These are phyloP conservation scores for Hygrophila difformis DNA, from an alignment of 257 asterid genomes.

Conservation along the genomic window DNA sequence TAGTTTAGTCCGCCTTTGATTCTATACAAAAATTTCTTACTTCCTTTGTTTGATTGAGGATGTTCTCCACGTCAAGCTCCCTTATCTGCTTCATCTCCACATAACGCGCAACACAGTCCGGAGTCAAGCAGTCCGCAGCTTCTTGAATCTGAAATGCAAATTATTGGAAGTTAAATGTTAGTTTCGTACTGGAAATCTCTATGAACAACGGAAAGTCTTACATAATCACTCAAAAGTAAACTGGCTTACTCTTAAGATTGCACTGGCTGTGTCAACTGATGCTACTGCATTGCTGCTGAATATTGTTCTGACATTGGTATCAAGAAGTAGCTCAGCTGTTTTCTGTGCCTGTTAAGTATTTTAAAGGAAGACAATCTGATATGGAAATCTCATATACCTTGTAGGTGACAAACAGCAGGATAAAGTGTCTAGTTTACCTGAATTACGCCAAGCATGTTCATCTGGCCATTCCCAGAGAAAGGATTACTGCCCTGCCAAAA, in stretches of 20 bases:
- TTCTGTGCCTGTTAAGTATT: conserved; percentile 69
- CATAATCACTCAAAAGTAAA: neutral
- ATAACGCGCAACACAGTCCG: conserved; percentile 68
- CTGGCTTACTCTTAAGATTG: conserved; percentile 59
- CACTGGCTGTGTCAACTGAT: conserved; percentile 68
- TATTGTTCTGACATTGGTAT: conserved; percentile 51
- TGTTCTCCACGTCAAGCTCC: conserved; percentile 48
- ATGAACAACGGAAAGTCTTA: neutral
- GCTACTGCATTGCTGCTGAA: conserved; percentile 54
- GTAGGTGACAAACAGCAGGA: too few relatives aligned
- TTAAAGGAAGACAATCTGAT: conserved; percentile 2
- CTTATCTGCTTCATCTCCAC: conserved; percentile 52
- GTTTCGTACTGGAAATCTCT: neutral
- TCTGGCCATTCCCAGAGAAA: conserved; percentile 38
- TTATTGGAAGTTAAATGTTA: conserved; percentile 3
- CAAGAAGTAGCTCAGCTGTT: conserved; percentile 83
- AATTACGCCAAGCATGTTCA: conserved; percentile 78
- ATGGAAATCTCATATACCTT: too few relatives aligned
- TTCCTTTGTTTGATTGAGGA: conserved; percentile 43
- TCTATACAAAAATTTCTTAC: conserved; percentile 26
- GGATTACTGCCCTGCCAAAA: conserved; percentile 30
- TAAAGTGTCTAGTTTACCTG: conserved; percentile 35
- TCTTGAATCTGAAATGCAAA: conserved; percentile 66
- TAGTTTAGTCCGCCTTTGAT: too few relatives aligned
- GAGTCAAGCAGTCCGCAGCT: conserved; percentile 90